Base-by-base conservation (phyloP, 2,329 filamentous ascomycete species). In the Colletotrichum eremochloae region DNA sequence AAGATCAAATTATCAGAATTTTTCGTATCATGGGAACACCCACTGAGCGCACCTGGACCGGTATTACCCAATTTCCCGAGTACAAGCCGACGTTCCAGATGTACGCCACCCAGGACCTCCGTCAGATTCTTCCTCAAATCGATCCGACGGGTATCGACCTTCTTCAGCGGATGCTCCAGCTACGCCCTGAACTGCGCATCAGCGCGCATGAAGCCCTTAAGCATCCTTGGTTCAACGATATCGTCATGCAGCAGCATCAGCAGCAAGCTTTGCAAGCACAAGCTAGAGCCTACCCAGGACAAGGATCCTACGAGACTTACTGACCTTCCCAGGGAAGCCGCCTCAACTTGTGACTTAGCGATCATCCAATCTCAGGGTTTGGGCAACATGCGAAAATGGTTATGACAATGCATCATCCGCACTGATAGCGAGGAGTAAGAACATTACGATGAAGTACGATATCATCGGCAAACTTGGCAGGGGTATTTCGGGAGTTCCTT, bases 21-120 rank as follows among this genome's bases (percentile, higher is more conserved):
- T 99, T 99, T 88, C 91, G 96, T 72, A 92, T 99, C 73, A 99
- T 99, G 96, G 96, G 96, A 74, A 99, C 96, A 0, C 96, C 96
- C 0, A 97, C 94, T 0, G 96, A 99, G 82, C 91, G 95, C 56
- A 95, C 93, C 5, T 99, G 96, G 96, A 96, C 96, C 0, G 95
- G 95, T 53, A 97, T 99, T 79, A 94, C 93, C 29, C 92, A 96
- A 79, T 95, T 97, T 78, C 95, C 96, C n/a, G 96, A 99, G 82
- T 99, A 98, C 87, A 98, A 98, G 86, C 89, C 92, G 60, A 97
- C 92, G 73, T 97, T 97, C 84, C 95, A 96, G 76, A 94, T 97
- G 80, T 98, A 96, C 81, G 93, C 94, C 18, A 97, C 96, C 1
- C 95, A 98, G 80, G 95, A 98, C 77, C 86, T 98, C 67, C 89